Evolutionary conservation across 495 filamentous ascomycete species (phyloP).

Genomic region (Neurospora sp.): DNA sequence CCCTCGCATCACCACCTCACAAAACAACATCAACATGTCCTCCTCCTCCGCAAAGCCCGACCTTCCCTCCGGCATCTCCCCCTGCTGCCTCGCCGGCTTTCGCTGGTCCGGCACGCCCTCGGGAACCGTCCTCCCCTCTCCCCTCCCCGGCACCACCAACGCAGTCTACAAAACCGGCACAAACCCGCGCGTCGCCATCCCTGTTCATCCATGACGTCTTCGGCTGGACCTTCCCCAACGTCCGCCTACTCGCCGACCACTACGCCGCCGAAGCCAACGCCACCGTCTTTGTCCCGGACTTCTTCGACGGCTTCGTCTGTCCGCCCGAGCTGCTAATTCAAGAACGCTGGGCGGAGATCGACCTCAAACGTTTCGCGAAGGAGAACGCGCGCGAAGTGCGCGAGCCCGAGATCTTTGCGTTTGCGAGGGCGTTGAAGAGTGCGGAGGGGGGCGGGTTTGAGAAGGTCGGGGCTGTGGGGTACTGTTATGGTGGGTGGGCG

Average conservation of each 20-base stretch:
- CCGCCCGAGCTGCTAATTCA: conserved; percentile 18
- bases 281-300: conserved; percentile 50
- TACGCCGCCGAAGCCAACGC: conserved; percentile 41
- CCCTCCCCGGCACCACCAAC: conserved; percentile 25
- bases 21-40: background rate
- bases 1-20: background rate
- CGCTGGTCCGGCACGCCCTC: conserved; percentile 37
- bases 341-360: conserved; percentile 25
- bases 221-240: conserved; percentile 50
- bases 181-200: conserved; percentile 34
- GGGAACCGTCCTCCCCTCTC: conserved; percentile 22
- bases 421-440: conserved; percentile 33
- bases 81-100: conserved; percentile 33
- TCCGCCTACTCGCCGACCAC: conserved; percentile 45
- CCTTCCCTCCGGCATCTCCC: background rate
- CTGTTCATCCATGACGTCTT: conserved; percentile 48
- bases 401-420: conserved; percentile 43
- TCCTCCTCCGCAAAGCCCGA: background rate
- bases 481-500: conserved; percentile 54
- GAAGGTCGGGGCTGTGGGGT: conserved; percentile 46
- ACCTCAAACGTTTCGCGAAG: conserved; percentile 26
- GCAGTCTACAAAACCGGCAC: conserved; percentile 36
- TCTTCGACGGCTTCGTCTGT: conserved; percentile 34
- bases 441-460: conserved; percentile 16
- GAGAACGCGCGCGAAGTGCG: conserved; percentile 37